Percentiles rank a stretch among this genome's conserved stretches.
These are phyloP conservation scores for Musa schizocarpa DNA, from an alignment of 176 grass and related monocot species.

Conservation along the genomic window DNA sequence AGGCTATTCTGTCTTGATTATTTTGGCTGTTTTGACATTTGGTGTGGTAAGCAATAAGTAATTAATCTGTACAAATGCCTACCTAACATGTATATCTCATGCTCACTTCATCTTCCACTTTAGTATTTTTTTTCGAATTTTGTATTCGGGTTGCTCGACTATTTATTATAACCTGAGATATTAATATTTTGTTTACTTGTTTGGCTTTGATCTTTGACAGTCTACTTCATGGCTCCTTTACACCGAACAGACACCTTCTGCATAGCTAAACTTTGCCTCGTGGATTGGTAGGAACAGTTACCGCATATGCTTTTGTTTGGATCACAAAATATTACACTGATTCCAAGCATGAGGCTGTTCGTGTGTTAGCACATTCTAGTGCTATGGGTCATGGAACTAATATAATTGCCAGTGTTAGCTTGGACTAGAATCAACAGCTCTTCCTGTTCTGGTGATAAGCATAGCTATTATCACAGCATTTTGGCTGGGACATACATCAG, in stretches of 20 bases:
- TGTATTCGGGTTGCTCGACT: not conserved
- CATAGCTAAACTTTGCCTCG: slow-evolving; percentile 92
- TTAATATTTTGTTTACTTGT: not conserved
- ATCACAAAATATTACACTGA: slow-evolving; percentile 98
- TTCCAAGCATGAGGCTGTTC: slow-evolving; percentile 85
- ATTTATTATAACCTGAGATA: not conserved
- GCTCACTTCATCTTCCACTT: too few species aligned
- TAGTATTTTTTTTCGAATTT: not conserved
- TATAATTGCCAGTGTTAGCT: slow-evolving; percentile 89
- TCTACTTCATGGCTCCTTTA: slow-evolving; percentile 97
- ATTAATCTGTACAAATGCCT: not conserved
- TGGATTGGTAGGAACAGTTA: slow-evolving; percentile 88
- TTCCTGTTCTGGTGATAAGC: slow-evolving; percentile 89
- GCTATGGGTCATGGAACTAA: slow-evolving; percentile 97
- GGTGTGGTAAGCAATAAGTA: slow-evolving; percentile 64
- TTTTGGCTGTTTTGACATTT: slow-evolving; percentile 84
- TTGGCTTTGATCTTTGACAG: slow-evolving; percentile 27
- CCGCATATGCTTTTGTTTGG: slow-evolving; percentile 91
- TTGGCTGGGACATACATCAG: slow-evolving; percentile 88
- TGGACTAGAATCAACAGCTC: slow-evolving; percentile 86
- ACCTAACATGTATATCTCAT: not conserved
- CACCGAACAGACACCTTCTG: slow-evolving; percentile 94
- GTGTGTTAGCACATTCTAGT: slow-evolving; percentile 67
- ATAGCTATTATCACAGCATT: slow-evolving; percentile 77
- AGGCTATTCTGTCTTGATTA: slow-evolving; percentile 85